Evolutionary conservation across 768 basidiomycete genomes (phyloP), one percentile per base, ranked within the genome.

Genomic region (Collybiopsis luxurians): DNA sequence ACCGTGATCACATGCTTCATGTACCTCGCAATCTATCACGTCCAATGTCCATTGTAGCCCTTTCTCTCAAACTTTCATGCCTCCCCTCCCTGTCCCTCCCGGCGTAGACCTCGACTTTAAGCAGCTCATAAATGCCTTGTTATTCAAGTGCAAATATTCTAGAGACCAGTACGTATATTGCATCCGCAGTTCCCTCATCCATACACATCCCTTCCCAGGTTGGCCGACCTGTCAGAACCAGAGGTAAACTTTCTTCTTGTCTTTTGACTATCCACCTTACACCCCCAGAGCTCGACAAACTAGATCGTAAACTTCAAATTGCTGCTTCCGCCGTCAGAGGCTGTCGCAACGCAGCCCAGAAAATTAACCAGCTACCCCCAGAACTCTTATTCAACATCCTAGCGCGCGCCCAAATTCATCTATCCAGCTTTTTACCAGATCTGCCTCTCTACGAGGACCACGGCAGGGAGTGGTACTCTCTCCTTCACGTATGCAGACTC

Each of bases 311-410:
- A 30, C 45, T 55, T 9, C 45, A 55, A 17, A 55, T 47, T 23
- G 54, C 45, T 13, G 44, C 54, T 27, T 45, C 54, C 21, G 54
- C 54, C 36, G 34, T 55, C 13, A 42, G 60, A 57, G 60, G 60
- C 6, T 51, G 36, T n/a, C 56, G 60, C 9, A 60, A 60, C 31
- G 31, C 42, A 7, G 21, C 53, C 15, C 53, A 55, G 47, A 57
- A 57, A 45, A 55, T 60, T 10, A 55, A 60, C 53, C 47, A 48
- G 19, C 52, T 60, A 24, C 60, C 60, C n/a, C 53, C 57, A 10
- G 60, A 60, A 44, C 27, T 60, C 9, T 36, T 60, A 5, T 45
- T 38, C 49, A 53, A 55, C n/a, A 55, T 60, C 36, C 47, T 60
- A 26, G 34, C 30, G 24, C 15, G 49, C 13, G 53, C 57, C 17